A percentile compares a stretch with the other conserved stretches of the same genome.
Conservation (phyloP, 495 filamentous ascomycete genomes). For the Lichenothelia convexa region DNA sequence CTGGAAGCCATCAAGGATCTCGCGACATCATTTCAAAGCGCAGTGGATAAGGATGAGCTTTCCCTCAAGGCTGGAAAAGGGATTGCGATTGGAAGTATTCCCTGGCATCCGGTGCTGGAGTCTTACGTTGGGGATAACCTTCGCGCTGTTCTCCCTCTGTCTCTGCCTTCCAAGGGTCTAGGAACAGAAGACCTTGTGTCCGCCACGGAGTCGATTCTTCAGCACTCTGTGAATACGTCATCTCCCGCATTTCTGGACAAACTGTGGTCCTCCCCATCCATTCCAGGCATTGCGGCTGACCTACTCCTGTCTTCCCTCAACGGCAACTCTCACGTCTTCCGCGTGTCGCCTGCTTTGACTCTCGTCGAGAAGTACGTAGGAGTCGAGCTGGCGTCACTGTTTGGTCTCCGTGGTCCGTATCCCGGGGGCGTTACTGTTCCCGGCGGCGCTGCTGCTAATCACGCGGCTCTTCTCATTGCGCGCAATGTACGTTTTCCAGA, state of each 20-base stretch:
- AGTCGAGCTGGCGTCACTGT: conserved; percentile 47
- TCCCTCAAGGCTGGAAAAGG: too few relatives aligned
- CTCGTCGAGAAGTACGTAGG: conserved; percentile 69
- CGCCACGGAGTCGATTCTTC: conserved; percentile 50
- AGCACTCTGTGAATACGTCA: conserved; percentile 89
- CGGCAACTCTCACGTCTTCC: conserved; percentile 79
- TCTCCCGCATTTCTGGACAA: conserved; percentile 90
- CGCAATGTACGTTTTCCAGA: conserved; percentile 66
- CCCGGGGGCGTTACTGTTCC: conserved; percentile 77
- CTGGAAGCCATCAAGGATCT: too few relatives aligned
- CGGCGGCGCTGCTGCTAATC: conserved; percentile 73
- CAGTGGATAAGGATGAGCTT: too few relatives aligned
- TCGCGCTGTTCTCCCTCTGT: too few relatives aligned
- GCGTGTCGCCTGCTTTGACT: conserved; percentile 75
- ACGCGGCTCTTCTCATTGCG: conserved; percentile 73
- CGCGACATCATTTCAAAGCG: too few relatives aligned
- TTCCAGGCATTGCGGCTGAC: conserved; percentile 67
- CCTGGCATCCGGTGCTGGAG: too few relatives aligned
- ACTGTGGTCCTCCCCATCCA: conserved; percentile 70
- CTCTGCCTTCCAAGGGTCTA: too few relatives aligned
- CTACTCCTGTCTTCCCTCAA: conserved; percentile 68
- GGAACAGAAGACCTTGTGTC: too few relatives aligned
- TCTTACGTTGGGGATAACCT: too few relatives aligned
- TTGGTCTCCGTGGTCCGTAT: conserved; percentile 52
- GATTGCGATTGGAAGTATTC: too few relatives aligned